Percentiles rank a stretch among this genome's conserved stretches.
Evolutionary conservation across 1,284 basidiomycete species (phyloP).

Genomic region (Golubevia pallescens): DNA sequence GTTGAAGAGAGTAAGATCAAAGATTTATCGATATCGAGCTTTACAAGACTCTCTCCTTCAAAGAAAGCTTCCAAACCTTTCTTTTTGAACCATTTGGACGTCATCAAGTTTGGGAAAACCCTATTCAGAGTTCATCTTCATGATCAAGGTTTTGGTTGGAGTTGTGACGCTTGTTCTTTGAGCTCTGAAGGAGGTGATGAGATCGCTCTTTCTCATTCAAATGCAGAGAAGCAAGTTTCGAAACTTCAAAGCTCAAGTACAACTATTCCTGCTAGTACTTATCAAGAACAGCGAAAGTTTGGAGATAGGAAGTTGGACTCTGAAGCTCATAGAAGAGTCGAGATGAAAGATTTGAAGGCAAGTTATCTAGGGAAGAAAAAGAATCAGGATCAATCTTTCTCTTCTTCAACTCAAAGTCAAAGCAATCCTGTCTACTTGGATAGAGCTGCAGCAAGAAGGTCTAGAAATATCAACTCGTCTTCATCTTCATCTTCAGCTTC

Average conservation of each 20-base stretch:
- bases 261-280: too few relatives aligned
- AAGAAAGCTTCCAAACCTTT: background rate
- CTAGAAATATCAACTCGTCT: background rate
- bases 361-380: background rate
- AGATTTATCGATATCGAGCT: background rate
- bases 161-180: too few relatives aligned
- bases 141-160: too few relatives aligned
- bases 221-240: too few relatives aligned
- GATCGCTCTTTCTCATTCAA: too few relatives aligned
- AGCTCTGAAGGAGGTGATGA: too few relatives aligned
- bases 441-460: background rate
- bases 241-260: too few relatives aligned
- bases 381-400: background rate
- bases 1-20: background rate
- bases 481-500: background rate
- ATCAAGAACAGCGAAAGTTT: too few relatives aligned
- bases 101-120: too few relatives aligned
- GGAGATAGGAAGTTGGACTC: constrained; percentile 10
- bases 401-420: too few relatives aligned
- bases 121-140: too few relatives aligned
- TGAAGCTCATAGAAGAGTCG: constrained; percentile 6
- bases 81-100: too few relatives aligned
- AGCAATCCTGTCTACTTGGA: background rate
- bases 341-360: constrained; percentile 9
- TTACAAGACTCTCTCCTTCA: background rate